Base-by-base conservation (phyloP, 2,329 filamentous ascomycete species). In the Tolypocladium ophioglossoides region DNA sequence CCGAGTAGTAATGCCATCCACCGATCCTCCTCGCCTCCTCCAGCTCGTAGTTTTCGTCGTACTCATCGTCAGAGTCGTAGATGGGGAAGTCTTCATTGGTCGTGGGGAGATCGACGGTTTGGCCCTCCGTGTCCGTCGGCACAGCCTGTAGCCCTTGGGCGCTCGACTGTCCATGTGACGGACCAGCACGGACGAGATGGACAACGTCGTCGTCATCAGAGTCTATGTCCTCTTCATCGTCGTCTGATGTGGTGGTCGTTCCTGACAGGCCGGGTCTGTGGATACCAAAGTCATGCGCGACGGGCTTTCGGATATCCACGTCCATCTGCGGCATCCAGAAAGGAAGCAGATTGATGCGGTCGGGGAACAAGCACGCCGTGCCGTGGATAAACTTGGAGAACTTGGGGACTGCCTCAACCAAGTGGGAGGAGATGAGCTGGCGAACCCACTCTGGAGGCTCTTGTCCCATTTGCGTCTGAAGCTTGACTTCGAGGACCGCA, bases 311-410 rank as follows among this genome's bases (percentile, higher is more conserved):
- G 63, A 99, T 99, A 66, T 99, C 94, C 27, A 95, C 84, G 61
- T 95, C 86, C 94, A 99, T 99, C 72, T 99, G 94, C 1, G 94
- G 94, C 77, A 92, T 89, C 94, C 94, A 99, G 76, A 89, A 99
- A 0, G 94, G 94, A 7, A 99, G 77, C 14, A 99, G 78, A 50
- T 96, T 78, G 70, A 99, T 99, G 54, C 87, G 84, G 47, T 85
- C 80, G 0, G 91, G 91, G 69, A 96, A 95, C 48, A 99, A 74
- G 12, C 83, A 88, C 11, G 92, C 92, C 2, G 86, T 91, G 56
- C 94, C 94, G 70, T 99, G 94, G 55, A 99, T 97, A 70, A 97
- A 99, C 73, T 99, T 99, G 66, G 91, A 96, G 72, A 97, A 99
- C 68, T 99, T 99, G 58, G 94, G 94, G 2, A 99, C 91, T n/a